phyloP scores from a whole-genome alignment of 495 filamentous ascomycete genomes.

The Neurospora cerealis region DNA sequence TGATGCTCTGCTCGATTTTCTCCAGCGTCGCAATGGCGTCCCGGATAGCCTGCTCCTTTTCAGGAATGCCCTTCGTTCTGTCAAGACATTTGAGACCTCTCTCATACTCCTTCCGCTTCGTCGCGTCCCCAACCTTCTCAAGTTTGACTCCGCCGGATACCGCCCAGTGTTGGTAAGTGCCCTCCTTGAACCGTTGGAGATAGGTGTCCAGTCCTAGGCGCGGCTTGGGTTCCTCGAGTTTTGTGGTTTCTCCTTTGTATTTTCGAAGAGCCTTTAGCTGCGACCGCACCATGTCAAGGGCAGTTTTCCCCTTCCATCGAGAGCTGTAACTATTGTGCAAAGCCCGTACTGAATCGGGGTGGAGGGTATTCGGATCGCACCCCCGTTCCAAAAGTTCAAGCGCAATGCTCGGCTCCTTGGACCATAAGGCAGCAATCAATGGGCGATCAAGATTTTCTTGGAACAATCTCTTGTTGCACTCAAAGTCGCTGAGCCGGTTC shows the following conservation, averaged over 20 bases:
- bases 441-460: constrained; percentile 41
- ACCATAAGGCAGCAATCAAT: constrained; percentile 45
- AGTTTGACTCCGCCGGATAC: constrained; percentile 28
- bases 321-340: constrained; percentile 14
- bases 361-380: constrained; percentile 45
- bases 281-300: constrained; percentile 46
- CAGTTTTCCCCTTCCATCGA: constrained; percentile 26
- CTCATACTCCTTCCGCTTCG: constrained; percentile 19
- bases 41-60: constrained; percentile 44
- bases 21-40: constrained; percentile 40
- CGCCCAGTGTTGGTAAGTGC: constrained; percentile 44
- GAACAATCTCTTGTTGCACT: constrained; percentile 34
- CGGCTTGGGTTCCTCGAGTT: background rate
- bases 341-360: constrained; percentile 21
- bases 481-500: constrained; percentile 19
- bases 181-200: constrained; percentile 31
- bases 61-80: constrained; percentile 25
- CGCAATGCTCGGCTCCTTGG: constrained; percentile 39
- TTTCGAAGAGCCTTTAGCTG: constrained; percentile 37
- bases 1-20: constrained; percentile 40
- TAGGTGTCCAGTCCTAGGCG: constrained; percentile 28
- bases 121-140: constrained; percentile 3
- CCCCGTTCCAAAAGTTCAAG: constrained; percentile 49
- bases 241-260: constrained; percentile 27
- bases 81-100: constrained; percentile 15